Evolutionary conservation across 2,329 filamentous ascomycete species (phyloP), one percentile per base, ranked within the genome.

Genomic region (Diaporthe ampelina): DNA sequence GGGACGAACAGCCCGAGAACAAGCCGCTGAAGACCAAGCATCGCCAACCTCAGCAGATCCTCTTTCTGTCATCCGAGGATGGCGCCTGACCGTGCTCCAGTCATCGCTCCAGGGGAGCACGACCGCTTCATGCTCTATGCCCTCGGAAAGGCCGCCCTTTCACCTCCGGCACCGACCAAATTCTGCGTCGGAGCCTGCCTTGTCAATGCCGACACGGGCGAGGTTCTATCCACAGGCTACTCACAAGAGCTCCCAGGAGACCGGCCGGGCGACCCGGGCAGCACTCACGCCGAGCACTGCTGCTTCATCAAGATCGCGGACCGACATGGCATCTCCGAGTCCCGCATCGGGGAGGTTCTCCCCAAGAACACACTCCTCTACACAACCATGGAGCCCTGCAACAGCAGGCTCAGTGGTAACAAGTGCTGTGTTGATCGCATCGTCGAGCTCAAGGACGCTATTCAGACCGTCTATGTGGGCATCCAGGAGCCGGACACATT

Each of bases 311-410:
- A 87, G 78, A 79, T 86, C 7, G 83, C 83, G 32, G 81, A 85
- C 21, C 71, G 79, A 48, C 76, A 85, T 61, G 76, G 78, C 32
- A 61, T 86, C 6, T 77, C 80, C 0, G 84, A 86, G 70, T 80
- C 82, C 6, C 76, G 78, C 17, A 81, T 86, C 7, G 73, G 77
- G 13, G 76, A 82, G n/a, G 81, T 84, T 5, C 78, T 87, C 3
- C 83, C 84, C 0, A 26, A 77, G 3, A 83, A 85, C 68, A 84
- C 84, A 0, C 81, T 81, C 1, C 78, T 87, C 0, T 86, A 86
- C 73, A 86, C 84, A 7, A 86, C 84, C 10, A 86, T 86, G 84
- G 85, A 86, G 74, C 83, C 85, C 6, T 87, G 85, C 77, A 85
- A 82, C 70, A 80, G 83, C 74, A 80, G 84, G 71, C 76, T 86